Percentiles rank a stretch among this genome's conserved stretches.
phyloP scores from a whole-genome alignment of 805 yeast genomes.

The Candida boleticola region DNA sequence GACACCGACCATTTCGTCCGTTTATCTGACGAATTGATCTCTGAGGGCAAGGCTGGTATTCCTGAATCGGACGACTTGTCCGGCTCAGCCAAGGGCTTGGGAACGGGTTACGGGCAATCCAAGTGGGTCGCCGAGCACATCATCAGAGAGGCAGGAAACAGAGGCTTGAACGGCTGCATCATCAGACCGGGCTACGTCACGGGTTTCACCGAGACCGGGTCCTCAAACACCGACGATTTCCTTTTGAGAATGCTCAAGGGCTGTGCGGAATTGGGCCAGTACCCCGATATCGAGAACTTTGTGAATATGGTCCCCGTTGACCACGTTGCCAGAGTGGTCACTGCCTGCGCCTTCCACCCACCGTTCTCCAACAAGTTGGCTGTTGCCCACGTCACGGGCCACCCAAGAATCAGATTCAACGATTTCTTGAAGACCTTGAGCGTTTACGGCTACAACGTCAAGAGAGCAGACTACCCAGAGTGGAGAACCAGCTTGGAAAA shows the following conservation, averaged over 20 bases:
- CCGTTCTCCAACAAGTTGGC: slow-evolving; percentile 51
- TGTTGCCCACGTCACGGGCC: slow-evolving; percentile 96
- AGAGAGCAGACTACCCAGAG: slow-evolving; percentile 60
- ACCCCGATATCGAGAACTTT: slow-evolving; percentile 81
- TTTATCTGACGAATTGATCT: slow-evolving; percentile 66
- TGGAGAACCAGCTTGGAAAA: slow-evolving; percentile 81
- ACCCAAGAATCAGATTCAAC: slow-evolving; percentile 83
- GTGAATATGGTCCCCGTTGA: slow-evolving; percentile 98
- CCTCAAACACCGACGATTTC: slow-evolving; percentile 96
- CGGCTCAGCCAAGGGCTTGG: slow-evolving; percentile 80
- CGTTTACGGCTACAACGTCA: slow-evolving; percentile 70
- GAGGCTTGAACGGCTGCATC: slow-evolving; percentile 85
- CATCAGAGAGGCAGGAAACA: slow-evolving; percentile 80
- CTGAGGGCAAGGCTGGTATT: slow-evolving; percentile 68
- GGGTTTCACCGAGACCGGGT: slow-evolving; percentile 81
- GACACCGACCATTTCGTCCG: slow-evolving; percentile 81
- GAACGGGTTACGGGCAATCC: slow-evolving; percentile 95
- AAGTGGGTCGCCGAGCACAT: slow-evolving; percentile 97
- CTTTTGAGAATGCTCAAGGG: slow-evolving; percentile 93
- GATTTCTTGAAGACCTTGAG: slow-evolving; percentile 67
- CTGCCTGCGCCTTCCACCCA: slow-evolving; percentile 79
- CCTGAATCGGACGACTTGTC: slow-evolving; percentile 78
- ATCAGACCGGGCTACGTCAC: slow-evolving; percentile 96
- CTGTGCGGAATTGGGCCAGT: slow-evolving; percentile 79
- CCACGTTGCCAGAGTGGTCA: slow-evolving; percentile 91